Evolutionary conservation across 2,329 filamentous ascomycete species (phyloP), one percentile per base, ranked within the genome.

Genomic region (Neocatenulostroma microsporum): DNA sequence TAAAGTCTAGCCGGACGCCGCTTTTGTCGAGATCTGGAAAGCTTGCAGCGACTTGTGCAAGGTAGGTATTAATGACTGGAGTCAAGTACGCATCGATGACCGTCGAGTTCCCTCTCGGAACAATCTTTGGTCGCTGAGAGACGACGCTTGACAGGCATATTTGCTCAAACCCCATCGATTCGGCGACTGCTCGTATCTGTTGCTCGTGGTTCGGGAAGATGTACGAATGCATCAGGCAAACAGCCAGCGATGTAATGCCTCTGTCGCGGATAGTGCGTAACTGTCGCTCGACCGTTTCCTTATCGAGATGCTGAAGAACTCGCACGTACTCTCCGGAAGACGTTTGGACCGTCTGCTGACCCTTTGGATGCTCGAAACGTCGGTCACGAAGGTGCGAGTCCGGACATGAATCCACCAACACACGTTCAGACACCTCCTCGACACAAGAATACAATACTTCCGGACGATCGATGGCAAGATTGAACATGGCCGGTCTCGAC

Each of bases 171-270:
- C 87, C 87, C 46, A 93, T 78, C 12, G 88, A 78, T 39, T 68
- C 70, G 1, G 86, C 86, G 30, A 94, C 64, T 41, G 68, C 72
- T 10, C 84, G 85, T 7, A 94, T 69, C 29, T 84, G 55, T 1
- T 77, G 75, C 55, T 94, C 87, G 50, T 94, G 87, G 33, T 83
- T 77, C 2, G 84, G 85, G 53, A 84, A 94, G 0, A 84, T 91
- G 56, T 94, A 94, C 2, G 82, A 81, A 54, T 94, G 87, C 77
- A 93, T 85, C 40, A 94, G 64, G 51, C 84, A 91, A 3, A 94
- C 84, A 3, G 87, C 85, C 47, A 94, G 78, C 54, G 83, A 89
- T 41, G 73, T 70, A 49, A 88, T 80, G 0, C 82, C 82, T 27
- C 70, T 63, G 41, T 80, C 73, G 42, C 74, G 80, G 2, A 93